Base-by-base conservation (phyloP, 176 grass and related monocot species). In the Aegilops bicornis region DNA sequence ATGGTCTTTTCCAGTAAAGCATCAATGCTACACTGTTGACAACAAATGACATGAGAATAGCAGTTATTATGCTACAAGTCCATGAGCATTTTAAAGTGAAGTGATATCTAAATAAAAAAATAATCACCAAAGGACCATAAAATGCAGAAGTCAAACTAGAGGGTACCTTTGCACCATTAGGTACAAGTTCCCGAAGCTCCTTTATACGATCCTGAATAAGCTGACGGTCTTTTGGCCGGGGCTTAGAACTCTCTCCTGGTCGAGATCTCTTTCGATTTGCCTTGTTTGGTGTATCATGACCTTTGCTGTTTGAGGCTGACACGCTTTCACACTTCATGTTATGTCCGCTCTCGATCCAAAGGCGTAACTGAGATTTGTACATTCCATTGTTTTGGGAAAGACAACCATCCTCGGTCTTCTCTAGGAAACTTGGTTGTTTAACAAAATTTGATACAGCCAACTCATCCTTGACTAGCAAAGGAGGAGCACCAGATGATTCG, bases 201-300 rank as follows among this genome's bases (percentile, higher is more conserved):
- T 93, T 95, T 78, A 95, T 93, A 83, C 94, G 94, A 90, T 95
- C 94, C 77, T 95, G 94, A 85, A 95, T 95, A 86, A 95, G 89
- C 24, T 95, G 94, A 12, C 94, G 86, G 71, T 95, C 94, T 83
- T 95, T 95, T 19, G 94, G 94, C 42, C 94, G 84, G 77, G 94
- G 91, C 76, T 86, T 95, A 72, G 91, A 76, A 74, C 43, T 93
- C 79, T 95, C 94, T 91, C 89, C 94, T 68, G 87, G 87, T 89
- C 94, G 88, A 77, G 89, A 86, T 71, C 94, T 95, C 91, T 95
- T 95, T 15, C 89, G 48, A 60, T 87, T 95, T 79, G 82, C 22
- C 87, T 95, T 93, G 87, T 80, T 89, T 83, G 79, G 4, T 54
- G 87, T 89, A 50, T 88, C 84, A 75, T 91, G 66, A 9, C 85